These are phyloP conservation scores for Bretschneidera sinensis DNA, from an alignment of 345 rosid genomes.

Conservation along the genomic window DNA sequence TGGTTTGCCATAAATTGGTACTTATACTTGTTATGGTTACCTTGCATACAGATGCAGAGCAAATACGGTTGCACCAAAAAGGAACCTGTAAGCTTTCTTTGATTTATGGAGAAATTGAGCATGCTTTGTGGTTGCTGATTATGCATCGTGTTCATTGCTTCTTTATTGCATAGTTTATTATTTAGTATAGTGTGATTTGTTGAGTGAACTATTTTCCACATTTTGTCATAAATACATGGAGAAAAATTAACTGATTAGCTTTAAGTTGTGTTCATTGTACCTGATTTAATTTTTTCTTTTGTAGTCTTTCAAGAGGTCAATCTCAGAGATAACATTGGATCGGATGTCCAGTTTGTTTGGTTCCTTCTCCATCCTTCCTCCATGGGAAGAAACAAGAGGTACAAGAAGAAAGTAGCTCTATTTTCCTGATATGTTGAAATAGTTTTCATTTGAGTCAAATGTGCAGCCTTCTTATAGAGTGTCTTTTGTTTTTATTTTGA, in stretches of 20 bases:
- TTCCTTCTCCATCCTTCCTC: slow-evolving; percentile 57
- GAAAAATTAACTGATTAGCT: background rate
- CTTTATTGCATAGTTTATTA: background rate
- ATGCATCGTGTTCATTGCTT: background rate
- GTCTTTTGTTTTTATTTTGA: background rate
- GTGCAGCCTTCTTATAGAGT: background rate
- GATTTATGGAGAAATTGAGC: background rate
- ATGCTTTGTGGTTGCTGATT: slow-evolving; percentile 1
- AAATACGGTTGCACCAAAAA: slow-evolving; percentile 72
- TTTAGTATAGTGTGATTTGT: too few relatives aligned
- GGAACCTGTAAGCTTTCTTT: slow-evolving; percentile 55
- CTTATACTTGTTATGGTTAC: slow-evolving; percentile 21
- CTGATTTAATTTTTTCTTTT: slow-evolving; percentile 17
- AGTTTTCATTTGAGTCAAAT: background rate
- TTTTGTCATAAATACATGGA: background rate
- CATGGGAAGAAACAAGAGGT: slow-evolving; percentile 57
- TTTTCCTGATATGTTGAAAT: background rate
- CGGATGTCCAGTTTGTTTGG: slow-evolving; percentile 67
- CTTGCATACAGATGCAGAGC: slow-evolving; percentile 70
- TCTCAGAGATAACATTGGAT: slow-evolving; percentile 71
- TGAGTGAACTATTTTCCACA: too few relatives aligned
- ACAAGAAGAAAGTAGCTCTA: slow-evolving; percentile 3
- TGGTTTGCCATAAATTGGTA: background rate
- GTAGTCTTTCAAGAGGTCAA: slow-evolving; percentile 65
- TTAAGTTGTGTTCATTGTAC: slow-evolving; percentile 2